Percentiles rank a stretch among this genome's conserved stretches.
Evolutionary conservation across 2,329 filamentous ascomycete genomes (phyloP).

Genomic region (Lecanosticta acicola): DNA sequence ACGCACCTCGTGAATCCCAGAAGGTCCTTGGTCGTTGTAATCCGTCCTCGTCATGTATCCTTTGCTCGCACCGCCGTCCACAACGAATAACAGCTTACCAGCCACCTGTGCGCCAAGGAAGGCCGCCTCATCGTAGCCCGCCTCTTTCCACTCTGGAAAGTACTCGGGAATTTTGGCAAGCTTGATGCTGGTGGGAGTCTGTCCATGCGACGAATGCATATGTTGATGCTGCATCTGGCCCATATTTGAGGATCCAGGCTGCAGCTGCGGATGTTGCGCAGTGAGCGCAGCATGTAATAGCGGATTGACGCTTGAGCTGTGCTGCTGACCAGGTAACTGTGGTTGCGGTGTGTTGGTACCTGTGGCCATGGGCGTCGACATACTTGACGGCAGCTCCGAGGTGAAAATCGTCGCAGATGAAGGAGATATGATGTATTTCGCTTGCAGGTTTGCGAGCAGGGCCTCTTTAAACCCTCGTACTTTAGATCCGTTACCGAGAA

Average conservation of each 20-base stretch:
- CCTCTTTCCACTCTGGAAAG: conserved; percentile 81
- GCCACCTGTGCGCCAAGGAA: conserved; percentile 87
- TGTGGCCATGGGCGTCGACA: conserved; percentile 84
- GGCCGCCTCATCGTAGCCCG: conserved; percentile 69
- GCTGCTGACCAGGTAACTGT: conserved; percentile 38
- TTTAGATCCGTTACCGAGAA: conserved; percentile 80
- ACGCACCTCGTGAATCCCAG: conserved; percentile 55
- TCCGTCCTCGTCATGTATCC: conserved; percentile 64
- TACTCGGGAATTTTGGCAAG: conserved; percentile 73
- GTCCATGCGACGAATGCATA: conserved; percentile 53
- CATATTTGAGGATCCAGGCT: conserved; percentile 26
- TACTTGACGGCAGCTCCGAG: conserved; percentile 87
- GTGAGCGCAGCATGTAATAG: conserved; percentile 87
- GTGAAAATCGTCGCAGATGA: conserved; percentile 95
- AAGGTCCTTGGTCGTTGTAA: conserved; percentile 62
- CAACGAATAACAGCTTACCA: conserved; percentile 66
- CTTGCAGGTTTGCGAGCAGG: conserved; percentile 69
- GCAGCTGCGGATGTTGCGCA: conserved; percentile 51
- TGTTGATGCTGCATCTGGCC: conserved; percentile 27
- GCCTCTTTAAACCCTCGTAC: conserved; percentile 79
- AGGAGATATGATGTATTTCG: conserved; percentile 84
- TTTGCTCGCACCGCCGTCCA: conserved; percentile 61
- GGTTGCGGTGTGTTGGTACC: conserved; percentile 83
- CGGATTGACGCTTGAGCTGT: conserved; percentile 64
- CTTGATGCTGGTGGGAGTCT: conserved; percentile 81